Percentiles rank a stretch among this genome's conserved stretches.
phyloP scores from a whole-genome alignment of 2,329 filamentous ascomycete species.

The Xenoacremonium recifei region DNA sequence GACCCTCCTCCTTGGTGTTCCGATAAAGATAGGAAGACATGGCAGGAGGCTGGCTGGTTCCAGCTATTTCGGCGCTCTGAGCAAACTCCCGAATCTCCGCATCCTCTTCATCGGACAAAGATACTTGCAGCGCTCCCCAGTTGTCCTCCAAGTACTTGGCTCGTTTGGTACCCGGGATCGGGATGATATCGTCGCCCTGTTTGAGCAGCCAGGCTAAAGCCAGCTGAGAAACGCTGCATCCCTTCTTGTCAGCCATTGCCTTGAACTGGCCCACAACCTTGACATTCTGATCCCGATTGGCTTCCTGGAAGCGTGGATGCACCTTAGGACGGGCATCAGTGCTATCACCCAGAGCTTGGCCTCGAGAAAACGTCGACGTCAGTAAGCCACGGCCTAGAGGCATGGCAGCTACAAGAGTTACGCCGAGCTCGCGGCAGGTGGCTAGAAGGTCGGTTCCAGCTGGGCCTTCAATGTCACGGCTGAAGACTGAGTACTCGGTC shows the following conservation, averaged over 20 bases:
- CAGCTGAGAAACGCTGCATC: constrained; percentile 51
- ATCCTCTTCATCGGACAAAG: constrained; percentile 28
- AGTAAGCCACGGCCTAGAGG: constrained; percentile 58
- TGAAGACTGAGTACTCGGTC: constrained; percentile 51
- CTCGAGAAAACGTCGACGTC: constrained; percentile 28
- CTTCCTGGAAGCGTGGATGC: constrained; percentile 6
- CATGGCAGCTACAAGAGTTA: constrained; percentile 53
- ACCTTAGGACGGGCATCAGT: background rate
- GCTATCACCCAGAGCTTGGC: background rate
- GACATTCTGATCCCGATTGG: constrained; percentile 36
- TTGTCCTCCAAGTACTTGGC: constrained; percentile 42
- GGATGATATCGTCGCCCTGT: constrained; percentile 57
- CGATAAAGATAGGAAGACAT: background rate
- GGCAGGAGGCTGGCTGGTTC: background rate
- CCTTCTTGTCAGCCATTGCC: constrained; percentile 38
- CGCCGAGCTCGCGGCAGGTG: constrained; percentile 54
- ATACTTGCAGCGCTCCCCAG: constrained; percentile 25
- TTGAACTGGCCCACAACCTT: constrained; percentile 17
- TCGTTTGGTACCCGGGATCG: constrained; percentile 49
- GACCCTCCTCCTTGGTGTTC: background rate
- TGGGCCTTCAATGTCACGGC: constrained; percentile 56
- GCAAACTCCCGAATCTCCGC: constrained; percentile 22
- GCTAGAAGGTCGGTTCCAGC: constrained; percentile 42
- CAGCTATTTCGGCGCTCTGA: constrained; percentile 10
- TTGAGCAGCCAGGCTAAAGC: constrained; percentile 60